Conservation (phyloP, 192 early-diverging fungal species). For the Ramicandelaber brevisporus region DNA sequence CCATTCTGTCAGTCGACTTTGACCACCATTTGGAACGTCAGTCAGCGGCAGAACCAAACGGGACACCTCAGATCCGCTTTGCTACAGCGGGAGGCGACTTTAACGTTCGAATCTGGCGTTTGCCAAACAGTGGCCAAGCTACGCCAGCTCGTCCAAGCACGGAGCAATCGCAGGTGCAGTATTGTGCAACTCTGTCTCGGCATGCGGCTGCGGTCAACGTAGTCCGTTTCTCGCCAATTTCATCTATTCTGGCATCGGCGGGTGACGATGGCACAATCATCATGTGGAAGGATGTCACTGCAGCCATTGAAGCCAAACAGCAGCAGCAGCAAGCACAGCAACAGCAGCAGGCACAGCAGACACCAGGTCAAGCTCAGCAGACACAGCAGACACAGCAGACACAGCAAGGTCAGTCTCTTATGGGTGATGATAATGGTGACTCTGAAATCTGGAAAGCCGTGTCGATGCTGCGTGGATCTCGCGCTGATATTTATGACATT, state of each 20-base stretch:
- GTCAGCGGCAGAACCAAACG: no score
- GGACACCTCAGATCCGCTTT: no score
- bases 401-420: no score
- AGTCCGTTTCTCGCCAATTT: slow-evolving; percentile 63
- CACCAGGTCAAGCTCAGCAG: no score
- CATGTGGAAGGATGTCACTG: no score
- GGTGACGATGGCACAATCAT: slow-evolving; percentile 44
- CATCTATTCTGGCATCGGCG: slow-evolving; percentile 51
- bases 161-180: slow-evolving; percentile 35
- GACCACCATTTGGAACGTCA: slow-evolving; percentile 14
- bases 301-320: no score
- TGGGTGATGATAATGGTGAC: not conserved
- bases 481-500: slow-evolving; percentile 71
- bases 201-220: slow-evolving; percentile 82
- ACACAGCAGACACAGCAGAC: no score
- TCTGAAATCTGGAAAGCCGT: not conserved
- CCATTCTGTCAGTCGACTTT: slow-evolving; percentile 83
- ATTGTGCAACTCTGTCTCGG: slow-evolving; percentile 51
- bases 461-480: slow-evolving; percentile 24
- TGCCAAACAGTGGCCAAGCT: slow-evolving; percentile 4
- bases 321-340: no score
- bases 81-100: slow-evolving; percentile 80
- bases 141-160: slow-evolving; percentile 7
- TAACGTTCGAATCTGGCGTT: slow-evolving; percentile 47
- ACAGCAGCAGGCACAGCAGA: no score